Base-by-base conservation (phyloP, 2,329 filamentous ascomycete genomes). In the Pleomassaria siparia region DNA sequence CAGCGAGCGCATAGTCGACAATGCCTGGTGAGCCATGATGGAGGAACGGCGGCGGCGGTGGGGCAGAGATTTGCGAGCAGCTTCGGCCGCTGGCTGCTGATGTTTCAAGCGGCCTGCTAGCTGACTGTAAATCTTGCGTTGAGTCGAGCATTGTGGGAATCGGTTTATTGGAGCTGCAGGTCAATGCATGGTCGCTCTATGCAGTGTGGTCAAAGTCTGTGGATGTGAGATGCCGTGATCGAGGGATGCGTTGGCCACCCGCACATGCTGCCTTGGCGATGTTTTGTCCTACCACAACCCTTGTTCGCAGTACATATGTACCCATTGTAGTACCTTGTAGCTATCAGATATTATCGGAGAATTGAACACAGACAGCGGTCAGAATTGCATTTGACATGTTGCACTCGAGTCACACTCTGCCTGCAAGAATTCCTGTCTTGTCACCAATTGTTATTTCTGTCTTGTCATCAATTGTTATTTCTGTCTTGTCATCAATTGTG, bases 181-280 rank as follows among this genome's bases (percentile, higher is more conserved):
- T 66, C 62, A 64, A 63, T 70, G 67, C 66, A 70, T 69, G 55
- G 52, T 51, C 59, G 61, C 59, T 16, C 5, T 62, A 63, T 60
- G 58, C 62, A 56, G 54, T 57, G 54, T 57, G 44, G 60, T 63
- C 55, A 58, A 60, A 60, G 57, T 56, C 59, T 63, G 62, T 63
- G 51, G 60, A 54, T 58, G 60, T 62, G 59, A 64, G 60, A 63
- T 66, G 66, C 60, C 41, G 63, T 66, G 63, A 59, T 62, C 57
- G 59, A 58, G 58, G 46, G 55, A 64, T 67, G 63, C 56, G 66
- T 54, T 68, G 63, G 60, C 64, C 44, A 49, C n/a, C 21, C 42
- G 50, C 54, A 50, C 37, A 50, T 56, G 45, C 49, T 24, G 33
- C 55, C n/a, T 61, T 62, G 60, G 61, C 55, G 43, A 42, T 47